phyloP scores from a whole-genome alignment of 805 yeast species.

The Wickerhamomyces xylosicus region DNA sequence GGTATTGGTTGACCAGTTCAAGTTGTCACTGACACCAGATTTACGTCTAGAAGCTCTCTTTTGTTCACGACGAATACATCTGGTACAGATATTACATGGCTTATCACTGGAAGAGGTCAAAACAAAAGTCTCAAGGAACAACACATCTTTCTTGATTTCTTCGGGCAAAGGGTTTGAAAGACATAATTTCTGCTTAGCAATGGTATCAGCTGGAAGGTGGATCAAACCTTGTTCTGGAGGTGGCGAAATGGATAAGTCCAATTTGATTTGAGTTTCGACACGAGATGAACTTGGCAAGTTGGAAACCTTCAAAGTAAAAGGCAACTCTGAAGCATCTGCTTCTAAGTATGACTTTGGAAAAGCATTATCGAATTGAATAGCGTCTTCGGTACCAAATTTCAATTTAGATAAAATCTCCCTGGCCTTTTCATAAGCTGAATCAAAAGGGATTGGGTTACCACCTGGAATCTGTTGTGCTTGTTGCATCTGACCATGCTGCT shows the following conservation, averaged over 20 bases:
- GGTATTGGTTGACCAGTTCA: conserved; percentile 67
- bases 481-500: background rate
- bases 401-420: conserved; percentile 15
- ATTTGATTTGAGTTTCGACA: conserved; percentile 91
- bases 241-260: conserved; percentile 59
- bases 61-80: conserved; percentile 88
- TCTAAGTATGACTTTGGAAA: conserved; percentile 20
- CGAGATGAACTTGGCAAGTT: conserved; percentile 76
- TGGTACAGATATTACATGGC: conserved; percentile 70
- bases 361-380: conserved; percentile 13
- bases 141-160: conserved; percentile 40
- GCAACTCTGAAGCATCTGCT: conserved; percentile 19
- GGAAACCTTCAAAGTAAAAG: conserved; percentile 39
- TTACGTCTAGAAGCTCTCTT: conserved; percentile 92
- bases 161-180: conserved; percentile 34
- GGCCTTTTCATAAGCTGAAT: conserved; percentile 15
- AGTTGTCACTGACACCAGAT: conserved; percentile 61
- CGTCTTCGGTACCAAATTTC: conserved; percentile 17
- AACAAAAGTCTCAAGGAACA: conserved; percentile 74
- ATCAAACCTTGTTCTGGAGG: conserved; percentile 65
- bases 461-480: conserved; percentile 1
- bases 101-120: conserved; percentile 41
- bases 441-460: conserved; percentile 7
- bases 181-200: conserved; percentile 79
- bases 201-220: conserved; percentile 79